These are phyloP conservation scores for Colletotrichum sp. DNA, from an alignment of 2,329 filamentous ascomycete genomes.

Conservation along the genomic window DNA sequence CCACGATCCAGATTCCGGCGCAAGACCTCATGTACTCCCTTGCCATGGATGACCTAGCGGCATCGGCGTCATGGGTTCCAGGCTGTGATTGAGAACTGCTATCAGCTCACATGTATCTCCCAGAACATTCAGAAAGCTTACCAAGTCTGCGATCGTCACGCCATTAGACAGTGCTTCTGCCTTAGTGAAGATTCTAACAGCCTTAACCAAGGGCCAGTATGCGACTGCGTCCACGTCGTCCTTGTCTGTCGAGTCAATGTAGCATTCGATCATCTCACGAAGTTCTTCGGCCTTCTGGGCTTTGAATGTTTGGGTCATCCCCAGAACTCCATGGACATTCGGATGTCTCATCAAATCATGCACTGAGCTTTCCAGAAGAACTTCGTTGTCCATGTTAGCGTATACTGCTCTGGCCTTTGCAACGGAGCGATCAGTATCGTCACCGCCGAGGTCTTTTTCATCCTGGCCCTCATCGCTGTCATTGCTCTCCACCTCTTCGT, in stretches of 20 bases:
- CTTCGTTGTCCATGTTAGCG: conserved; percentile 25
- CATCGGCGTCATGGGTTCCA: conserved; percentile 64
- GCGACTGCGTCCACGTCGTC: conserved; percentile 13
- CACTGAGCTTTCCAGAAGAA: not conserved
- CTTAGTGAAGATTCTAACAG: conserved; percentile 45
- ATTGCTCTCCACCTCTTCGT: conserved; percentile 31
- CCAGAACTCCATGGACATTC: not conserved
- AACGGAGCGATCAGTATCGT: conserved; percentile 33
- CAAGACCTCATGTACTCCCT: conserved; percentile 65
- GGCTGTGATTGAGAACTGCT: conserved; percentile 35
- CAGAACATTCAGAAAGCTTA: conserved; percentile 27
- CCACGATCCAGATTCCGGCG: conserved; percentile 64
- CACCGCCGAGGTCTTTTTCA: too few relatives aligned
- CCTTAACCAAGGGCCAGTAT: conserved; percentile 58
- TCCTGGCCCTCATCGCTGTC: too few relatives aligned
- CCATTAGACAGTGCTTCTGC: conserved; percentile 36
- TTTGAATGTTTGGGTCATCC: not conserved
- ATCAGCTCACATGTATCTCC: not conserved
- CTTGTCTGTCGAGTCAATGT: not conserved
- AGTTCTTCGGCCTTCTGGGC: not conserved
- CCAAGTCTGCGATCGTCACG: conserved; percentile 48
- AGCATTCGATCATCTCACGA: not conserved
- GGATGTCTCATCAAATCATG: not conserved
- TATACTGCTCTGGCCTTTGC: conserved; percentile 53
- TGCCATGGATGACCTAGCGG: conserved; percentile 62